A percentile compares a stretch with the other conserved stretches of the same genome.
Evolutionary conservation across 2,329 filamentous ascomycete genomes (phyloP).

Genomic region (Colletotrichum costaricense): DNA sequence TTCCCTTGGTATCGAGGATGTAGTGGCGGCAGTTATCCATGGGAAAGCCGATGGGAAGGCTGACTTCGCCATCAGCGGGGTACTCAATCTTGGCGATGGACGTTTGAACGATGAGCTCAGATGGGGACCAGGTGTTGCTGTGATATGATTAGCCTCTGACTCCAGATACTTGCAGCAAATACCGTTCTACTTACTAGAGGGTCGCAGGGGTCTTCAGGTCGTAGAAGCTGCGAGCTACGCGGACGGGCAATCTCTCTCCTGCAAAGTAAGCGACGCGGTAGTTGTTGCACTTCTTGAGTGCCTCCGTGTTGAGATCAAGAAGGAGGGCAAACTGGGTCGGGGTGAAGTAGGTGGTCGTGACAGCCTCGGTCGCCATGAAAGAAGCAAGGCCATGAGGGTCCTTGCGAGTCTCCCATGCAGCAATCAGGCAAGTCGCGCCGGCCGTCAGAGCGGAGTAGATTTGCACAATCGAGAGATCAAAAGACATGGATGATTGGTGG

Average conservation of each 20-base stretch:
- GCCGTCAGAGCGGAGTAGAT: not conserved
- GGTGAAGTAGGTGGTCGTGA: slow-evolving; percentile 3
- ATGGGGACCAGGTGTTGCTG: not conserved
- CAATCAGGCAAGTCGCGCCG: slow-evolving; percentile 39
- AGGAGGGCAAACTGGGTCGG: slow-evolving; percentile 23
- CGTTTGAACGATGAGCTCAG: slow-evolving; percentile 40
- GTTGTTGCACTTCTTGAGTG: slow-evolving; percentile 36
- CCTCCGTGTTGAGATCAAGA: slow-evolving; percentile 38
- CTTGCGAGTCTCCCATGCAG: slow-evolving; percentile 39
- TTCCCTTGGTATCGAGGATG: slow-evolving; percentile 47
- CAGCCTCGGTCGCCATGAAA: slow-evolving; percentile 38
- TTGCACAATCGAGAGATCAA: not conserved
- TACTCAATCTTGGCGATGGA: slow-evolving; percentile 37
- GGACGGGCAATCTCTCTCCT: slow-evolving; percentile 39
- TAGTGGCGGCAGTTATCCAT: slow-evolving; percentile 49
- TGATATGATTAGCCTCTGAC: not conserved
- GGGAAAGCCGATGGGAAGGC: slow-evolving; percentile 39
- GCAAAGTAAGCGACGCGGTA: slow-evolving; percentile 40
- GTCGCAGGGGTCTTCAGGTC: slow-evolving; percentile 39
- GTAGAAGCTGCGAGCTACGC: slow-evolving; percentile 39
- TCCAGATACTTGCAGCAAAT: not conserved
- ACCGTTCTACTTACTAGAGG: not conserved
- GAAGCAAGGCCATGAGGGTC: slow-evolving; percentile 40
- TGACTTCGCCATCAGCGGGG: slow-evolving; percentile 34
- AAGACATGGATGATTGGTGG: slow-evolving; percentile 34